phyloP scores from a whole-genome alignment of 495 filamentous ascomycete genomes.

The Neurospora tetrasperma region DNA sequence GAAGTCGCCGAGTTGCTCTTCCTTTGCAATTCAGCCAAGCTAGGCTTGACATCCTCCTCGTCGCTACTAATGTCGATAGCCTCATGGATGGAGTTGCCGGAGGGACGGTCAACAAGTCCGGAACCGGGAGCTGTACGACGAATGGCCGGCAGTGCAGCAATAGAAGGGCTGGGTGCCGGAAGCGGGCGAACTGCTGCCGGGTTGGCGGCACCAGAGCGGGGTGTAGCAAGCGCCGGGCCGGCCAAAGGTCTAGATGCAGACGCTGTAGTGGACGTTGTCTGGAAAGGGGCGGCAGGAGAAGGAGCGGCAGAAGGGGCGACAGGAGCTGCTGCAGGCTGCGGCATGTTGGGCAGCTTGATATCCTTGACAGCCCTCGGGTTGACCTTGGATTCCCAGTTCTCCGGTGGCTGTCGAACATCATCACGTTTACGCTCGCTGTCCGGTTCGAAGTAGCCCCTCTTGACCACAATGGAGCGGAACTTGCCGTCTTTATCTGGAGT shows the following conservation, averaged over 20 bases:
- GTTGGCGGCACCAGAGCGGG: background rate
- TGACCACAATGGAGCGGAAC: conserved; percentile 12
- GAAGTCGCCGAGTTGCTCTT: no score
- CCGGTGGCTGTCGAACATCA: background rate
- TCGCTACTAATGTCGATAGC: background rate
- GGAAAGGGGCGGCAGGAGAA: background rate
- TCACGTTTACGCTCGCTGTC: background rate
- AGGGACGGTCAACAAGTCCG: background rate
- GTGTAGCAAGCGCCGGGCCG: background rate
- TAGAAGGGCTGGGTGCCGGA: accelerated
- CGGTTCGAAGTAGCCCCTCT: conserved; percentile 1
- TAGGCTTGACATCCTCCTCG: background rate
- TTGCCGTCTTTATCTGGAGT: background rate
- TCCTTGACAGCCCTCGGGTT: background rate
- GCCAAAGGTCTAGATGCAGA: background rate
- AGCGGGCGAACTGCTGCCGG: background rate
- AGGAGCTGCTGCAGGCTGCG: background rate
- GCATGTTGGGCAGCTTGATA: background rate
- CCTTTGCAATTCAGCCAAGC: no score
- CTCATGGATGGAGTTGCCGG: background rate
- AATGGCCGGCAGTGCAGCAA: background rate
- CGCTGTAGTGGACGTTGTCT: background rate
- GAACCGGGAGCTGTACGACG: background rate
- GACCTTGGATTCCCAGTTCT: background rate
- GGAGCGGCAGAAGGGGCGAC: no score